These are phyloP conservation scores for Aspergillus hancockii DNA, from an alignment of 495 filamentous ascomycete species.

Conservation along the genomic window DNA sequence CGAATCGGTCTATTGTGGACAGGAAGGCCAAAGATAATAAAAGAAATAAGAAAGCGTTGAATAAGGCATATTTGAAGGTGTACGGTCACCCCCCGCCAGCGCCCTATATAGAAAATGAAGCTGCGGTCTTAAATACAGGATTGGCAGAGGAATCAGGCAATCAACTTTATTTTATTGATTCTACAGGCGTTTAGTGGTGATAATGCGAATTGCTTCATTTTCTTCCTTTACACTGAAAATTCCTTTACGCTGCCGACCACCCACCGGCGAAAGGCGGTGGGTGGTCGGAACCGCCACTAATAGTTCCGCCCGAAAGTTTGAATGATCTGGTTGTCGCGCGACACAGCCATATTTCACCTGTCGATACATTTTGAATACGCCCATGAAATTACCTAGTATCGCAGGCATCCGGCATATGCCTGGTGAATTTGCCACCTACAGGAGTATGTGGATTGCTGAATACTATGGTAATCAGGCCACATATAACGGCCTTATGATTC, in stretches of 20 bases:
- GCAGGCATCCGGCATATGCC: no score
- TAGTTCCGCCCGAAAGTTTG: no score
- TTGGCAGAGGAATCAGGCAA: neutral
- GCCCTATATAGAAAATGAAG: neutral
- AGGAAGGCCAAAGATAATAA: neutral
- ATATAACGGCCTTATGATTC: no score
- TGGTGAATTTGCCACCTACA: no score
- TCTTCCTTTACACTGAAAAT: conserved; percentile 6
- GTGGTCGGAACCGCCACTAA: no score
- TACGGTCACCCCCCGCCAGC: neutral
- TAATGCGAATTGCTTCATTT: neutral
- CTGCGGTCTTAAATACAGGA: neutral
- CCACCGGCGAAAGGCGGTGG: no score
- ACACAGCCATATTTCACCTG: no score
- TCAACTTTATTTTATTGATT: neutral
- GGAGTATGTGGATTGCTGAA: no score
- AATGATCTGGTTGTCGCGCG: no score
- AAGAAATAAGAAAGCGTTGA: neutral
- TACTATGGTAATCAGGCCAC: no score
- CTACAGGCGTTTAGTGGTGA: neutral
- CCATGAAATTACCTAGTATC: no score
- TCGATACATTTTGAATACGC: no score
- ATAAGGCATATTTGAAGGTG: neutral
- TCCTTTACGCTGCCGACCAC: conserved; percentile 3
- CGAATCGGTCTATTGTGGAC: neutral